These are phyloP conservation scores for Pichia terricola DNA, from an alignment of 1,139 yeast genomes.

Conservation along the genomic window DNA sequence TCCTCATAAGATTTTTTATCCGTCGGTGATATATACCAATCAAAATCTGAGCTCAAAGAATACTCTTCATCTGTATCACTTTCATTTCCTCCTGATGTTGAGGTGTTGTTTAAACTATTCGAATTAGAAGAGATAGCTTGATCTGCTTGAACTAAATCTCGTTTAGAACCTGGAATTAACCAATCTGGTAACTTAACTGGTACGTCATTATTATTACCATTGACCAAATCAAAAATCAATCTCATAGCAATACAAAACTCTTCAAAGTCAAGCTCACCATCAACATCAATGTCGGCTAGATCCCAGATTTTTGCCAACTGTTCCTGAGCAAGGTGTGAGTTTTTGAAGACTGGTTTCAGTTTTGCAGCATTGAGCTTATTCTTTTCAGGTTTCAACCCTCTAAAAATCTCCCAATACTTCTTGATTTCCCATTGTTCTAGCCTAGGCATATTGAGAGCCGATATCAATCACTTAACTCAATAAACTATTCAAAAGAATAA, in stretches of 20 bases:
- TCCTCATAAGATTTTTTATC: conserved; percentile 74
- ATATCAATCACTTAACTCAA: too few species aligned
- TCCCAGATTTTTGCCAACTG: conserved; percentile 84
- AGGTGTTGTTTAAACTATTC: conserved; percentile 3
- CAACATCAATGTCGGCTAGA: conserved; percentile 84
- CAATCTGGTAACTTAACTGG: conserved; percentile 78
- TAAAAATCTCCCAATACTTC: conserved; percentile 95
- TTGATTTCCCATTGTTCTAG: conserved; percentile 91
- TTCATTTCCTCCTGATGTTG: conserved; percentile 11
- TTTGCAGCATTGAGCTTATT: conserved; percentile 78
- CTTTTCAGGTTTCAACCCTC: conserved; percentile 71
- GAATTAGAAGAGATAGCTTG: conserved; percentile 39
- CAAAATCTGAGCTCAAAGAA: conserved; percentile 60
- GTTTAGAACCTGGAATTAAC: conserved; percentile 85
- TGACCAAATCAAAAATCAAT: conserved; percentile 80
- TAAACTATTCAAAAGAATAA: too few species aligned
- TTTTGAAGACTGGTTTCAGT: conserved; percentile 79
- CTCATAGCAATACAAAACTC: conserved; percentile 98
- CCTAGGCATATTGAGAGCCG: conserved; percentile 43
- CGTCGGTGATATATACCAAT: conserved; percentile 92
- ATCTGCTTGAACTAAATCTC: conserved; percentile 75
- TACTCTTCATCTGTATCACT: conserved; percentile 37
- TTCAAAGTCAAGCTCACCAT: conserved; percentile 87
- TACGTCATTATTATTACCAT: conserved; percentile 53
- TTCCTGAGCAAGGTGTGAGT: conserved; percentile 70